Evolutionary conservation across 2,329 filamentous ascomycete genomes (phyloP).

Genomic region (Beauveria medogensis): DNA sequence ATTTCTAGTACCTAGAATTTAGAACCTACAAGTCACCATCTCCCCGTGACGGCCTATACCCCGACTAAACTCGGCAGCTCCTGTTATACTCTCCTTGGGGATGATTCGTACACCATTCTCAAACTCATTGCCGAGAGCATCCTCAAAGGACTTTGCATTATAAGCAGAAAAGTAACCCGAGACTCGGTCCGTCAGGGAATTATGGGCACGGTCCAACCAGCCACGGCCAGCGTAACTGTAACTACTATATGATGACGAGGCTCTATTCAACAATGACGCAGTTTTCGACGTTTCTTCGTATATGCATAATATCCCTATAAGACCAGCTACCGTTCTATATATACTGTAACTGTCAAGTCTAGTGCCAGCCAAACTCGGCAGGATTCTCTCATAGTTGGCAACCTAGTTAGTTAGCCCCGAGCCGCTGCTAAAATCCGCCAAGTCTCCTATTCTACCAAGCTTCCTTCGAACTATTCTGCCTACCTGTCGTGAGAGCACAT

Average conservation of each 20-base stretch:
- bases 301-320: background rate
- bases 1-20: background rate
- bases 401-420: background rate
- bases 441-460: background rate
- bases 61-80: slow-evolving; percentile 13
- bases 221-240: background rate
- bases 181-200: background rate
- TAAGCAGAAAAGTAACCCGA: slow-evolving; percentile 41
- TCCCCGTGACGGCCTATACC: background rate
- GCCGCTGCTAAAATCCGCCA: background rate
- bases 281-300: background rate
- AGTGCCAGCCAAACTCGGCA: background rate
- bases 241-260: background rate
- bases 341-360: background rate
- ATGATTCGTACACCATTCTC: slow-evolving; percentile 34
- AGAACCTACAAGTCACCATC: background rate
- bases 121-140: slow-evolving; percentile 41
- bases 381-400: background rate
- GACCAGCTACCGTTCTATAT: background rate
- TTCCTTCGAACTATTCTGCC: background rate
- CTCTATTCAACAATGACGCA: background rate
- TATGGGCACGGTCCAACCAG: background rate
- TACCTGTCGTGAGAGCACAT: background rate
- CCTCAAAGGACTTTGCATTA: slow-evolving; percentile 37
- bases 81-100: slow-evolving; percentile 29